These are phyloP conservation scores for Paramyrothecium sp. DNA, from an alignment of 2,329 filamentous ascomycete genomes.

Conservation along the genomic window DNA sequence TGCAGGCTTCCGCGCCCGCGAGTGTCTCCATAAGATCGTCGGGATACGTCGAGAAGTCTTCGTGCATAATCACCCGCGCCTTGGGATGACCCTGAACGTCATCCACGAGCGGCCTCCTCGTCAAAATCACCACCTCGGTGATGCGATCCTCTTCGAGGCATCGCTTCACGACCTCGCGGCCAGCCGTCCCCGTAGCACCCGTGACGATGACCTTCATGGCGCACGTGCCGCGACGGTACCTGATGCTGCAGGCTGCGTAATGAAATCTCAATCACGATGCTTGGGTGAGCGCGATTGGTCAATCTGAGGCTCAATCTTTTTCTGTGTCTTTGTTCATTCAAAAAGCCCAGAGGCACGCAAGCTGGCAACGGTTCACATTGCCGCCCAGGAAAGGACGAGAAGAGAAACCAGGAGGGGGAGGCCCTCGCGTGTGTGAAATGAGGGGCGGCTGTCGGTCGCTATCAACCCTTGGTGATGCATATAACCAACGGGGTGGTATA, in stretches of 20 bases:
- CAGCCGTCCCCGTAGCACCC: conserved; percentile 58
- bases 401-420: background rate
- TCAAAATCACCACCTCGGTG: conserved; percentile 49
- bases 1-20: conserved; percentile 57
- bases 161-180: conserved; percentile 49
- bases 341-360: background rate
- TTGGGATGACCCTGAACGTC: conserved; percentile 45
- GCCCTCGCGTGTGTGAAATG: background rate
- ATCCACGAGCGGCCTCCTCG: conserved; percentile 42
- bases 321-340: background rate
- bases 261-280: background rate
- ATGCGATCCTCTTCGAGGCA: conserved; percentile 49
- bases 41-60: conserved; percentile 54
- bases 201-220: conserved; percentile 61
- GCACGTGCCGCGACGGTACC: background rate
- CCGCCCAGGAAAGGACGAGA: background rate
- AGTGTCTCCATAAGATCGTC: conserved; percentile 29
- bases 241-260: background rate
- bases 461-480: background rate
- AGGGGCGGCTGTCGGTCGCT: background rate
- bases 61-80: conserved; percentile 45
- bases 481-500: background rate
- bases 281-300: background rate
- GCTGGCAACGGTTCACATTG: background rate
- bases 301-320: background rate